A percentile compares a stretch with the other conserved stretches of the same genome.
Evolutionary conservation across 306 rosid species (phyloP).

Genomic region (Canavalia gladiata): DNA sequence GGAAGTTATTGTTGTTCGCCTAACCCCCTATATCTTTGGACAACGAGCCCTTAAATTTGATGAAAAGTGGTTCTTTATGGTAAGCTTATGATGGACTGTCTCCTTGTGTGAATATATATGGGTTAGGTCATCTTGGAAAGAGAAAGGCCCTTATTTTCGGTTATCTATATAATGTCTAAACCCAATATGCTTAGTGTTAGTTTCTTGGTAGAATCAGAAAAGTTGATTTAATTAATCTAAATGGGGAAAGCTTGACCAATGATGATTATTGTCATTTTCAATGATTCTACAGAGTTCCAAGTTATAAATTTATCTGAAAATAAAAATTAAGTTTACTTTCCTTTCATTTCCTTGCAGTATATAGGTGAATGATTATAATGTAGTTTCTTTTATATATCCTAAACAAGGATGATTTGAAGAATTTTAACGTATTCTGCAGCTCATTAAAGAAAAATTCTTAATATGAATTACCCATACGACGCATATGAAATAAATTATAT

Average conservation of each 20-base stretch:
- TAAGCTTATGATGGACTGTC: slow-evolving; percentile 20
- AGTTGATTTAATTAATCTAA: slow-evolving; percentile 4
- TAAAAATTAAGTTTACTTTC: background rate
- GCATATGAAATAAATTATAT: background rate
- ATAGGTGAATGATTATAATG: too few species aligned
- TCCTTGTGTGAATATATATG: slow-evolving; percentile 16
- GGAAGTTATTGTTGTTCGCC: slow-evolving; percentile 42
- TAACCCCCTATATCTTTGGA: slow-evolving; percentile 26
- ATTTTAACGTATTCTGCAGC: background rate
- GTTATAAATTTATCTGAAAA: slow-evolving; percentile 1
- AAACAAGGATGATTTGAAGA: background rate
- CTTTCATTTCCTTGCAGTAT: too few species aligned
- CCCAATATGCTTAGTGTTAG: background rate
- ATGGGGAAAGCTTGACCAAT: slow-evolving; percentile 5
- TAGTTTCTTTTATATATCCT: background rate
- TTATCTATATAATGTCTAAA: background rate
- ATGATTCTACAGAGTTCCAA: background rate
- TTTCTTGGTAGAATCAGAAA: slow-evolving; percentile 31
- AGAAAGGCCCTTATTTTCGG: background rate
- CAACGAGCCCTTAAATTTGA: slow-evolving; percentile 22
- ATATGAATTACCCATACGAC: too few species aligned
- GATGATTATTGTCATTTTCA: slow-evolving; percentile 7
- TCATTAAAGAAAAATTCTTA: too few species aligned
- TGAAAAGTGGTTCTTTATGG: slow-evolving; percentile 21
- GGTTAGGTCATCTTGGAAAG: slow-evolving; percentile 37